A percentile compares a stretch with the other conserved stretches of the same genome.
These are phyloP conservation scores for Aspergillus persii DNA, from an alignment of 2,329 filamentous ascomycete genomes.

Conservation along the genomic window DNA sequence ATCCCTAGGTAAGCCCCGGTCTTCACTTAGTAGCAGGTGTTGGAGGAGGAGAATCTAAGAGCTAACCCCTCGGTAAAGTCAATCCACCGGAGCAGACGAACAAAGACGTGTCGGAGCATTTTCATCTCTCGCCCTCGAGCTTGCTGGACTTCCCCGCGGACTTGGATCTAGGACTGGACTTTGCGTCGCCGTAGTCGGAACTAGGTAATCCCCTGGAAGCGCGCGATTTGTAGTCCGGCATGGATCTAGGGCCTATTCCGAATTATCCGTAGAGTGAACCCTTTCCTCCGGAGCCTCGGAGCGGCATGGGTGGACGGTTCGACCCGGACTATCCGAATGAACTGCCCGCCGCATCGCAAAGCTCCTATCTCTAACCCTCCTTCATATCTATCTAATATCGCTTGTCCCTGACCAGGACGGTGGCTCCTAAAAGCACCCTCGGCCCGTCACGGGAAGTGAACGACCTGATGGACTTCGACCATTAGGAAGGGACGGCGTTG, in stretches of 20 bases:
- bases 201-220: not conserved
- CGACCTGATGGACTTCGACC: not conserved
- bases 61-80: not conserved
- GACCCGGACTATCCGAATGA: not conserved
- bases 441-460: not conserved
- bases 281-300: not conserved
- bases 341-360: not conserved
- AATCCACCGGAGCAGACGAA: not conserved
- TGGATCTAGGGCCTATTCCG: not conserved
- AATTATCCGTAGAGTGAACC: not conserved
- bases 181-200: not conserved
- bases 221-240: not conserved
- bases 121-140: not conserved
- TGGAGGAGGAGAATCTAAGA: not conserved
- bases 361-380: not conserved
- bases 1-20: not conserved
- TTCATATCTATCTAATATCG: not conserved
- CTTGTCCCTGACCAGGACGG: not conserved
- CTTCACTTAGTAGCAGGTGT: not conserved
- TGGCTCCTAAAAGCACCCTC: not conserved
- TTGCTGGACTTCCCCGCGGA: constrained; percentile 1
- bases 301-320: not conserved
- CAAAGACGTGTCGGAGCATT: not conserved
- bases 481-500: not conserved
- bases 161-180: not conserved